phyloP scores from a whole-genome alignment of 1,139 yeast genomes.

The Yamadazyma oceani region DNA sequence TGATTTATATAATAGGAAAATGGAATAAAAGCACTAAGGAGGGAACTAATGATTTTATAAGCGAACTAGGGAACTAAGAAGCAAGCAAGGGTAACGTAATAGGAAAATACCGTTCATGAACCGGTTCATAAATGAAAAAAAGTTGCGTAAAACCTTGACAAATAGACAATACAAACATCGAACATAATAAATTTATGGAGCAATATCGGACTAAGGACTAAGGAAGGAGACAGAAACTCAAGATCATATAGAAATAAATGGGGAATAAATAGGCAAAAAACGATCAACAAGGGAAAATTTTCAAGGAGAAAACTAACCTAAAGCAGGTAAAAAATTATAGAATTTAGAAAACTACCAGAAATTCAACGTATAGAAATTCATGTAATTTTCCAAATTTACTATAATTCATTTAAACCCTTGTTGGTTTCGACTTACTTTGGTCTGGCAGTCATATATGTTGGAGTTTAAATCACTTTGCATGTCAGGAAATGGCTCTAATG shows the following conservation, averaged over 20 bases:
- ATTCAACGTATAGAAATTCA: neutral
- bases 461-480: too few species aligned
- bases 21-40: too few species aligned
- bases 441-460: slow-evolving; percentile 1
- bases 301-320: neutral
- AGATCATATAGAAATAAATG: too few species aligned
- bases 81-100: neutral
- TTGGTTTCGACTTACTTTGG: slow-evolving; percentile 3
- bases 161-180: too few species aligned
- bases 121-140: slow-evolving; percentile 1
- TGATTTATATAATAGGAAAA: neutral
- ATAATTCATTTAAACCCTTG: neutral
- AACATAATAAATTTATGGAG: too few species aligned
- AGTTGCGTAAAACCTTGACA: too few species aligned
- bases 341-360: slow-evolving; percentile 2
- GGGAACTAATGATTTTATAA: too few species aligned
- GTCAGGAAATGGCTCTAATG: too few species aligned
- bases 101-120: slow-evolving; percentile 3
- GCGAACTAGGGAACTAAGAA: too few species aligned
- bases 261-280: too few species aligned
- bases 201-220: too few species aligned
- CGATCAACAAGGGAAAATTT: neutral
- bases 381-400: slow-evolving; percentile 1
- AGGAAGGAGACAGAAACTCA: too few species aligned
- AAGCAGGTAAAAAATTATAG: neutral